A percentile compares a stretch with the other conserved stretches of the same genome.
Conservation (phyloP, 1,284 basidiomycete species). For the Rhodotorula glutinis region DNA sequence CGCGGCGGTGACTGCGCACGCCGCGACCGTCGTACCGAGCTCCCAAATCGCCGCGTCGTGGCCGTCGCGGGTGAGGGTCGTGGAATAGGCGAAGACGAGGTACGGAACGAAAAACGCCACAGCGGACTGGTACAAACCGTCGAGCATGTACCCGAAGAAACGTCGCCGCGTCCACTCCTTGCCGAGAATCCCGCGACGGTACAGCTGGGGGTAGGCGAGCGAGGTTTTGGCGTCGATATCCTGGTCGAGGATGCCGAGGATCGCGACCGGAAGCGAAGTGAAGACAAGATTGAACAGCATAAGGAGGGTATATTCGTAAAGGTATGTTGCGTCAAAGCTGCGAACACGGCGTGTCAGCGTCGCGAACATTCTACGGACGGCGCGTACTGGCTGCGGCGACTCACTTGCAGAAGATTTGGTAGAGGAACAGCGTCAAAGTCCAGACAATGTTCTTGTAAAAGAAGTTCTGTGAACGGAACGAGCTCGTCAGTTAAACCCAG, state of each 20-base stretch:
- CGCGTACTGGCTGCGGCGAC: constrained; percentile 47
- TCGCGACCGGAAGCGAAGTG: constrained; percentile 87
- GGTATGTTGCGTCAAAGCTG: constrained; percentile 89
- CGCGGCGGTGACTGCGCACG: constrained; percentile 71
- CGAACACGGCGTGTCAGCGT: neutral
- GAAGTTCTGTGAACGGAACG: constrained; percentile 61
- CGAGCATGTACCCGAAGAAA: constrained; percentile 93
- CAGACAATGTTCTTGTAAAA: constrained; percentile 96
- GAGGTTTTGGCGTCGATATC: constrained; percentile 88
- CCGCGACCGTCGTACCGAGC: constrained; percentile 87
- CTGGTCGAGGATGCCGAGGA: constrained; percentile 82
- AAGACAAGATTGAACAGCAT: constrained; percentile 87
- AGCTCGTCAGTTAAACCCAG: constrained; percentile 53
- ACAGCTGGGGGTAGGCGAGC: constrained; percentile 87
- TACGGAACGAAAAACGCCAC: constrained; percentile 89
- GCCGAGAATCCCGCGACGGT: constrained; percentile 85
- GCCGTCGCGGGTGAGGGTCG: constrained; percentile 33
- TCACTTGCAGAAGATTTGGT: constrained; percentile 73
- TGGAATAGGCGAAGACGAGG: constrained; percentile 61
- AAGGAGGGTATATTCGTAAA: constrained; percentile 94
- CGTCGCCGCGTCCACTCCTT: constrained; percentile 86
- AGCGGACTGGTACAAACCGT: constrained; percentile 87
- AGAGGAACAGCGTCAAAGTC: constrained; percentile 94
- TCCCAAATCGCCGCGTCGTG: constrained; percentile 59
- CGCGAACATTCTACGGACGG: neutral